Base-by-base conservation (phyloP, 495 filamentous ascomycete species). In the Xylaria castorea region DNA sequence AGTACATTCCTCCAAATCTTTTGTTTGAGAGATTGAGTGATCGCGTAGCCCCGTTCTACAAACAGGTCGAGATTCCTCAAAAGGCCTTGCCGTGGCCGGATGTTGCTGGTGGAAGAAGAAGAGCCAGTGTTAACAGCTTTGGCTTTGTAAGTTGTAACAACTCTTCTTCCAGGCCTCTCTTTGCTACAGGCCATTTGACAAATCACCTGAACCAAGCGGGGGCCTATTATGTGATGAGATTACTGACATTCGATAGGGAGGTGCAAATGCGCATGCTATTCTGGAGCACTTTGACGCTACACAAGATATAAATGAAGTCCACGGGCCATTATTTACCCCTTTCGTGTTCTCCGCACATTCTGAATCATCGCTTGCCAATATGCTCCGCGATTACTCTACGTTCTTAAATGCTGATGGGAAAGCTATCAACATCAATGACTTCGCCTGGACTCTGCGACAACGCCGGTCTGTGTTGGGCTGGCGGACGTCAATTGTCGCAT, bases 51-150 rank as follows among this genome's bases (percentile, higher is more conserved):
- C 80, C 83, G 1, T 87, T 82, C 55, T 86, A 80, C 69, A 18
- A 66, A 0, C 34, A 79, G 46, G 76, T 89, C 2, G 5, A 81
- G 8, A 73, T 90, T 3, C 63, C 71, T 8, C 18, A 6, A 0
- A 2, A 3, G 5, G 3, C 27, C 3, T 1, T 14, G 25, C 36
- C 61, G 5, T 72, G 71, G 71, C 71, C 71, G 18, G 27, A n/a
- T 2, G 14, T 60, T n/a, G 9, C 63, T 11, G 38, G 38, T 3
- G 25, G 12, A 14, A 25, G 2, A 11, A 16, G 11, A 83, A 84
- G 89, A 30, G 86, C 83, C 0, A 90, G 87, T 53, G 84, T 92
- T 22, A 92, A 91, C 71, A 87, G 84, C 9, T 91, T 90, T 67
- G 89, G 90, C 0, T 90, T 88, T 73, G 60, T 42, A 63, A 34